Percentiles rank a stretch among this genome's conserved stretches.
These are phyloP conservation scores for Lepiota venenata DNA, from an alignment of 768 basidiomycete genomes.

Conservation along the genomic window DNA sequence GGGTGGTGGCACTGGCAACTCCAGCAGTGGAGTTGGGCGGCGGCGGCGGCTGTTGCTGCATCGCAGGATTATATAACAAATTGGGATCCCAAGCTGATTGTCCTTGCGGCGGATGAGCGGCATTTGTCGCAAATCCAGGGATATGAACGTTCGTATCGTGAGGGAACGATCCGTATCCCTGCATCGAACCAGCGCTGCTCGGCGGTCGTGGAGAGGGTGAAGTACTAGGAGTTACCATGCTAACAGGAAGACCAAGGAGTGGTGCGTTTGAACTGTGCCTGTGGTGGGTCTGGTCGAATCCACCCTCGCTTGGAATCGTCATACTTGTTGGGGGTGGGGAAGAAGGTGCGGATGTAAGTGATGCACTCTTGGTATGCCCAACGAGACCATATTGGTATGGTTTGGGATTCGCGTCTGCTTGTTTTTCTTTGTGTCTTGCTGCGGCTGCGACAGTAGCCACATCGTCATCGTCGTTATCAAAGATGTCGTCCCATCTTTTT, in stretches of 20 bases:
- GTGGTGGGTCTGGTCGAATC: slow-evolving; percentile 2
- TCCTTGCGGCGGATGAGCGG: slow-evolving; percentile 14
- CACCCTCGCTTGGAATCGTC: background rate
- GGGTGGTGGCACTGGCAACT: slow-evolving; percentile 11
- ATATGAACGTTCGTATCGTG: slow-evolving; percentile 15
- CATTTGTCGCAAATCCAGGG: slow-evolving; percentile 18
- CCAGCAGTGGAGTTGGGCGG: slow-evolving; percentile 15
- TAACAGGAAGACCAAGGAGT: background rate
- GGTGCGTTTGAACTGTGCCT: slow-evolving; percentile 4
- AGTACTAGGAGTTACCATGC: background rate
- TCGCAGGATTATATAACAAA: background rate
- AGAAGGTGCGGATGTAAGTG: slow-evolving; percentile 26
- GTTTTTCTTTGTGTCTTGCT: slow-evolving; percentile 17
- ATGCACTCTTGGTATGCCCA: slow-evolving; percentile 36
- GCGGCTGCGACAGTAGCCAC: slow-evolving; percentile 18
- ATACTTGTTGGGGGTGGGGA: slow-evolving; percentile 31
- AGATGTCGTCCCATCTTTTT: slow-evolving; percentile 47
- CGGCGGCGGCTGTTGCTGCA: slow-evolving; percentile 12
- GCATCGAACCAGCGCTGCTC: slow-evolving; percentile 18
- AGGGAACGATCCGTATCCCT: slow-evolving; percentile 11
- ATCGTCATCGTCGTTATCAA: slow-evolving; percentile 39
- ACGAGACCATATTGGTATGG: slow-evolving; percentile 66
- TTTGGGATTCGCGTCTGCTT: slow-evolving; percentile 35
- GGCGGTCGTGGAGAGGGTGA: slow-evolving; percentile 36
- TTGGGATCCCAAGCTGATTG: slow-evolving; percentile 9